Conservation (phyloP, 2,329 filamentous ascomycete species). For the Penicillium vulpinum region DNA sequence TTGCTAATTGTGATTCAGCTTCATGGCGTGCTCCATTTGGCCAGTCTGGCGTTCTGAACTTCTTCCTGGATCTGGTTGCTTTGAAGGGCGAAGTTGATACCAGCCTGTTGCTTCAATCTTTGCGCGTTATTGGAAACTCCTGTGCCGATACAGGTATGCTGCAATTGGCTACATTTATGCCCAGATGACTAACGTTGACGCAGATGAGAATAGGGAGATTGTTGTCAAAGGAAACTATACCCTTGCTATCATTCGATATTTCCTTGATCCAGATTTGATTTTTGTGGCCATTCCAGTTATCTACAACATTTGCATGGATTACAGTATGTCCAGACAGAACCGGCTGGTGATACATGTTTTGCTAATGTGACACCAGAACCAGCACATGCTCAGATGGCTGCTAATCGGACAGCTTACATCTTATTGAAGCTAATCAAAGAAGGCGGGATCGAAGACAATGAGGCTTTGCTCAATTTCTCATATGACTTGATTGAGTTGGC, state of each 20-base stretch:
- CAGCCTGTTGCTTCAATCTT: conserved; percentile 40
- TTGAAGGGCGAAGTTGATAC: conserved; percentile 31
- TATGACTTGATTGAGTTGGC: conserved; percentile 44
- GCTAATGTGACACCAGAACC: conserved; percentile 36
- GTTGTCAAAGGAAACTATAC: conserved; percentile 44
- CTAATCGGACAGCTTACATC: conserved; percentile 39
- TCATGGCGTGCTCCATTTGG: conserved; percentile 43
- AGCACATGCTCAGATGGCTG: conserved; percentile 41
- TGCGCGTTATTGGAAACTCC: conserved; percentile 47
- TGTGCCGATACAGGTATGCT: conserved; percentile 47
- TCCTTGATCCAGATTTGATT: conserved; percentile 37
- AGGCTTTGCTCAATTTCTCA: conserved; percentile 36
- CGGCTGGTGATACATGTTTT: not conserved
- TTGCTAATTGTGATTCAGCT: conserved; percentile 29
- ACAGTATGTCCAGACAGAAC: conserved; percentile 31
- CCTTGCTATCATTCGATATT: conserved; percentile 37
- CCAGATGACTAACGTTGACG: conserved; percentile 11
- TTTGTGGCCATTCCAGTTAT: conserved; percentile 46
- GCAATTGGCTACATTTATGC: not conserved
- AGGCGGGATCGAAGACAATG: conserved; percentile 32
- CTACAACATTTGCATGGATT: conserved; percentile 50
- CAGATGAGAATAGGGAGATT: conserved; percentile 45
- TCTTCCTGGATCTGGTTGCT: conserved; percentile 44
- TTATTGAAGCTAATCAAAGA: conserved; percentile 39
- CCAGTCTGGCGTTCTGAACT: conserved; percentile 41